These are phyloP conservation scores for Phyllosticta citribraziliensis DNA, from an alignment of 2,329 filamentous ascomycete species.

Conservation along the genomic window DNA sequence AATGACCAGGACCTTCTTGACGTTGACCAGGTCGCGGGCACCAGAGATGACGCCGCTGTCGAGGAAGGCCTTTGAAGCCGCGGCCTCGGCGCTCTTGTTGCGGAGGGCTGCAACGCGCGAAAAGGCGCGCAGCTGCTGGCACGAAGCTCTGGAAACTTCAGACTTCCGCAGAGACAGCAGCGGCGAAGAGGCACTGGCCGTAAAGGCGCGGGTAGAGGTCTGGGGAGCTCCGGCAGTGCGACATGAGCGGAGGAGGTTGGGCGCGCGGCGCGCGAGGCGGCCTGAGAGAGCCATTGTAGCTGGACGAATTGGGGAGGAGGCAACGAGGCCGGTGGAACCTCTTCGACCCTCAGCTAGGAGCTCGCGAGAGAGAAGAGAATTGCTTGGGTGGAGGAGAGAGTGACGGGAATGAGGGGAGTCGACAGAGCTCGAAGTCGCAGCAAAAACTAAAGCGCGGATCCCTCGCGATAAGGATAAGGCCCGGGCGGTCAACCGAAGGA, in stretches of 20 bases:
- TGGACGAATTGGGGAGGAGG: slow-evolving; percentile 6
- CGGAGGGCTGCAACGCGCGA: slow-evolving; percentile 23
- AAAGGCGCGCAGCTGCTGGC: slow-evolving; percentile 29
- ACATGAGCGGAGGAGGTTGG: slow-evolving; percentile 23
- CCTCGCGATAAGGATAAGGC: slow-evolving; percentile 4
- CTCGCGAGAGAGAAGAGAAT: not conserved
- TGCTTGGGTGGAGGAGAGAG: slow-evolving; percentile 1
- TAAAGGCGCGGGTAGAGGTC: slow-evolving; percentile 23
- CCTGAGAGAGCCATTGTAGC: slow-evolving; percentile 30
- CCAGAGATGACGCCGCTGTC: slow-evolving; percentile 78
- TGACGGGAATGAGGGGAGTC: not conserved
- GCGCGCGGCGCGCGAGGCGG: slow-evolving; percentile 32
- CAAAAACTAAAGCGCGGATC: slow-evolving; percentile 8
- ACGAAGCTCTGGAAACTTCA: slow-evolving; percentile 22
- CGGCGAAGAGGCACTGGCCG: slow-evolving; percentile 23
- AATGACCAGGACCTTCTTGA: slow-evolving; percentile 96
- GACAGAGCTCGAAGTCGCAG: slow-evolving; percentile 1
- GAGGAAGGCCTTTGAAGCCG: slow-evolving; percentile 77
- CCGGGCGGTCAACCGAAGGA: not conserved
- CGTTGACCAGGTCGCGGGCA: slow-evolving; percentile 66
- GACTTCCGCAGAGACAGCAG: slow-evolving; percentile 21
- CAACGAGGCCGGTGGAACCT: slow-evolving; percentile 19
- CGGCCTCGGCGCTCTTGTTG: slow-evolving; percentile 53
- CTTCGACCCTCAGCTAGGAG: slow-evolving; percentile 9
- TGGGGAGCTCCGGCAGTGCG: slow-evolving; percentile 21